Percentiles rank a stretch among this genome's conserved stretches.
These are phyloP conservation scores for Scalesia atractyloides DNA, from an alignment of 129 eudicot species.

Conservation along the genomic window DNA sequence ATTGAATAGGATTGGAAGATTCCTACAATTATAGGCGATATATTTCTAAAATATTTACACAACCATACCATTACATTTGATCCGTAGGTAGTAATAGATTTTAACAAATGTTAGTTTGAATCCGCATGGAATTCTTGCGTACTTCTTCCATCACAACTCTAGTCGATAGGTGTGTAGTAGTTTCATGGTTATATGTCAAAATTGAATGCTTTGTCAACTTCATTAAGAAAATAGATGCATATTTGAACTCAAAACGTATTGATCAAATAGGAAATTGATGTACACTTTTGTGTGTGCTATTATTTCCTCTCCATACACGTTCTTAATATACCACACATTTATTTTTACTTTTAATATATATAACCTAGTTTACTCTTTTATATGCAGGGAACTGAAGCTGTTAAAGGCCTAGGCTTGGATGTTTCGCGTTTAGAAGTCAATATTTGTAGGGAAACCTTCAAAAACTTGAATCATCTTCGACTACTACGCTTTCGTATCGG, in stretches of 20 bases:
- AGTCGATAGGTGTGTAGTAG: no score
- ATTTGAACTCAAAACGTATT: neutral
- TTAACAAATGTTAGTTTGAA: no score
- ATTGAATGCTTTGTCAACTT: neutral
- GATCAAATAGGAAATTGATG: neutral
- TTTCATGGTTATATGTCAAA: no score
- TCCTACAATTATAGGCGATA: no score
- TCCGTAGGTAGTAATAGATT: no score
- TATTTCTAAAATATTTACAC: no score
- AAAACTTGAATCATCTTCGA: constrained; percentile 30
- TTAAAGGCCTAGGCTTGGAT: constrained; percentile 35
- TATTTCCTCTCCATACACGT: neutral
- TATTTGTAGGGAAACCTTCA: constrained; percentile 23
- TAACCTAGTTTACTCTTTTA: neutral
- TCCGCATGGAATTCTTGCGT: neutral
- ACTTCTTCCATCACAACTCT: no score
- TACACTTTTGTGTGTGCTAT: neutral
- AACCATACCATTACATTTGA: no score
- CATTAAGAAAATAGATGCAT: neutral
- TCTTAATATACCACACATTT: neutral
- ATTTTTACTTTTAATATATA: neutral
- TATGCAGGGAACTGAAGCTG: constrained; percentile 33
- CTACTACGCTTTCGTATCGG: constrained; percentile 21
- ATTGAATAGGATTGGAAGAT: neutral
- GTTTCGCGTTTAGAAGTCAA: constrained; percentile 4